Evolutionary conservation across 1,284 basidiomycete species (phyloP).

Genomic region (Melampsora occidentalis): DNA sequence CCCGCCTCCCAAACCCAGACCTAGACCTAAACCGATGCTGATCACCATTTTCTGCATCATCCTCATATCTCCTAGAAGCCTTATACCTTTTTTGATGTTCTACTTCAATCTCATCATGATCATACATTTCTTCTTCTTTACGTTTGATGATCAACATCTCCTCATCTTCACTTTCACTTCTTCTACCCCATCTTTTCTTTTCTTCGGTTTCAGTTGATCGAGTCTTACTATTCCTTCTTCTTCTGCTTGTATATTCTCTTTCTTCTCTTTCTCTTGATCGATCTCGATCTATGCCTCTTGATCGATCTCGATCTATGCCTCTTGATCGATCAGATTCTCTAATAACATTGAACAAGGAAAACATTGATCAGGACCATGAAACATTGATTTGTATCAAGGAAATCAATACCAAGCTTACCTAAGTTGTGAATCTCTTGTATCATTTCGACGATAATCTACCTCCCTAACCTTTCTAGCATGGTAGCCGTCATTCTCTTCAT

Average conservation of each 20-base stretch:
- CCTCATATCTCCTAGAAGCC: not conserved
- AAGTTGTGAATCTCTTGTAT: not conserved
- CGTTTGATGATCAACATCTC: not conserved
- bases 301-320: no score
- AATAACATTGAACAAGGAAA: no score
- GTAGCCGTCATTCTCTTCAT: not conserved
- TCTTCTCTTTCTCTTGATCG: no score
- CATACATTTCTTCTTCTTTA: not conserved
- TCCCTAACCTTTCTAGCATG: not conserved
- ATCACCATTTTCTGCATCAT: not conserved
- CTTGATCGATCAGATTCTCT: no score
- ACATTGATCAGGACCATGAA: no score
- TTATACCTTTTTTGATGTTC: not conserved
- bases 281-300: no score
- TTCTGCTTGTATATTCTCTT: not conserved
- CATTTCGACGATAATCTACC: not conserved
- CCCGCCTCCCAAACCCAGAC: not conserved
- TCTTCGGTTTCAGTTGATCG: not conserved
- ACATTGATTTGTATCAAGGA: not conserved
- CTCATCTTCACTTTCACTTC: not conserved
- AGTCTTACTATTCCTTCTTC: not conserved
- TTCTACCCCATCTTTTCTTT: not conserved
- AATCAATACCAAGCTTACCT: not conserved
- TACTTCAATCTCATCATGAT: conserved; percentile 3
- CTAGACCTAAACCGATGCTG: not conserved